Evolutionary conservation across 2,329 filamentous ascomycete species (phyloP).

Genomic region (Xylariaceae sp.): DNA sequence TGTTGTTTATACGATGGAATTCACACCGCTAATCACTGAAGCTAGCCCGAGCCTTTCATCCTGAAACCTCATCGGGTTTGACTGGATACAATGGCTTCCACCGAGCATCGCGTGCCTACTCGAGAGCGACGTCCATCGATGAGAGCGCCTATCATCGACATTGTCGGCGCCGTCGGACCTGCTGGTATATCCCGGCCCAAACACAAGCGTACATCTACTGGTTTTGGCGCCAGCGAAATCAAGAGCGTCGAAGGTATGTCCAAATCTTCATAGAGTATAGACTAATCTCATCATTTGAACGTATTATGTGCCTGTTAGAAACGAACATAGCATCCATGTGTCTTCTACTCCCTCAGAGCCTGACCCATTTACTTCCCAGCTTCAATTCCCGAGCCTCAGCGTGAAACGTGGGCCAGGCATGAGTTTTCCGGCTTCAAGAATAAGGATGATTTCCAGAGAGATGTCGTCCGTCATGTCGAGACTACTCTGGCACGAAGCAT

Average conservation of each 20-base stretch:
- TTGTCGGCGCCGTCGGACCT: conserved; percentile 81
- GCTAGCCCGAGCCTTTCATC: conserved; percentile 3
- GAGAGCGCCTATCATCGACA: conserved; percentile 75
- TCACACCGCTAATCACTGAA: neutral
- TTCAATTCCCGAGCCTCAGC: conserved; percentile 82
- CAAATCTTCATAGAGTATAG: neutral
- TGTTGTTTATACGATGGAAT: neutral
- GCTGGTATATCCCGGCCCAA: conserved; percentile 83
- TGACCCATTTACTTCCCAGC: conserved; percentile 38
- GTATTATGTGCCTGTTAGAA: neutral
- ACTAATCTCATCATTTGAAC: neutral
- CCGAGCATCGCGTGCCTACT: conserved; percentile 41
- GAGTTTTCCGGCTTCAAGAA: conserved; percentile 65
- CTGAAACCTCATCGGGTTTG: neutral
- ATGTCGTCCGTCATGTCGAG: conserved; percentile 91
- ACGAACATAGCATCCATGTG: neutral
- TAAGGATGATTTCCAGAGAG: conserved; percentile 80
- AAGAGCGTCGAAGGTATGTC: conserved; percentile 80
- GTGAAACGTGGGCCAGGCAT: conserved; percentile 69
- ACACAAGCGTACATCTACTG: conserved; percentile 95
- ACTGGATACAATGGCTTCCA: conserved; percentile 30
- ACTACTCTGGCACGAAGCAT: conserved; percentile 92
- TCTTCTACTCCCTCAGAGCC: neutral
- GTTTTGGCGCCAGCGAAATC: conserved; percentile 86
- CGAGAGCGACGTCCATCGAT: conserved; percentile 79